Evolutionary conservation across 2,329 filamentous ascomycete genomes (phyloP), one percentile per base, ranked within the genome.

Genomic region (Conoideocrella luteorostrata): DNA sequence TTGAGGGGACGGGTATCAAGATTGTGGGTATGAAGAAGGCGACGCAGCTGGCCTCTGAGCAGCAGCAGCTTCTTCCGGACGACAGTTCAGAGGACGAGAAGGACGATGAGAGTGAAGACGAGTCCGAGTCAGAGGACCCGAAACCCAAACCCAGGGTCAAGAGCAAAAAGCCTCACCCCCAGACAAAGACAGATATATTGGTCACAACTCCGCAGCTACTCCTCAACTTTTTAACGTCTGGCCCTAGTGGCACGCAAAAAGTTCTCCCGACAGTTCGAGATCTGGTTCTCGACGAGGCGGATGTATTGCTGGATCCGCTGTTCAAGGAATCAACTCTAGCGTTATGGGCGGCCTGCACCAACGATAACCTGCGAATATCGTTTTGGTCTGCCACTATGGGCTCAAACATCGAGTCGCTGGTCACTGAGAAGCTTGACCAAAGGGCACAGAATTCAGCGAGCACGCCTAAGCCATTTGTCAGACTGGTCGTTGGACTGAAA

Each of bases 341-440:
- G 4, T 82, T 97, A 49, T 96, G 90, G 89, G 77, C 79, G 33
- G 78, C 86, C 3, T 91, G 91, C 62, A 80, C 72, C 3, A 82
- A 83, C 52, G 71, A 78, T 3, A 66, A 74, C n/a, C 70, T 97
- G 7, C 78, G 82, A 20, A 74, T 88, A 4, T 88, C 86, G 9
- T 82, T 95, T 47, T 98, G 91, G 89, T 97, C 93, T 12, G 93
- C 93, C 12, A 98, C 93, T 0, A 96, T 98, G 83, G 88, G 87
- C 4, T 95, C 91, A 13, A 93, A 84, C 54, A 86, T 97, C 33
- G 93, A 98, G 67, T 73, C 82, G 17, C 71, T 96, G 7, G 78
- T 88, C 37, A 77, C 77, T 6, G 77, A 79, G n/a, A 84, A 82
- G 12, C 76, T 93, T 40, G 67, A 72, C 30, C 66, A 72, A 7